phyloP scores from a whole-genome alignment of 352 stramenopile species.

The Pythium vanterpoolii region DNA sequence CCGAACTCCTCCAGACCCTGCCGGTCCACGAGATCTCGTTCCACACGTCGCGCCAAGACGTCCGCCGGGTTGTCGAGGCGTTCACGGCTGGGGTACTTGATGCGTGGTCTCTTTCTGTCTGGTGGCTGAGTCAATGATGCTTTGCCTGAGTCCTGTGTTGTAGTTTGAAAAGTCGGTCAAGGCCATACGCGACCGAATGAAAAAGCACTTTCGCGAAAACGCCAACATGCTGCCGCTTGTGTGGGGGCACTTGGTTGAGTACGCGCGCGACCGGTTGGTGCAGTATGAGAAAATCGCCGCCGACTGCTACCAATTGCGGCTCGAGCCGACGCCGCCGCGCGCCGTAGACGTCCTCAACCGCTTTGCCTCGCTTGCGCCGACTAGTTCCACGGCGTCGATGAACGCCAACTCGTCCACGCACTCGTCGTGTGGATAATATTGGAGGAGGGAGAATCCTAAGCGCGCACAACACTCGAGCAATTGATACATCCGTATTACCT shows the following conservation, averaged over 20 bases:
- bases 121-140: not conserved
- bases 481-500: too few relatives aligned
- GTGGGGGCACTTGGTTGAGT: constrained; percentile 55
- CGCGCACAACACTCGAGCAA: too few relatives aligned
- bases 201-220: constrained; percentile 62
- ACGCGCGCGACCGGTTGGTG: constrained; percentile 30
- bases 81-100: constrained; percentile 34
- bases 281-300: constrained; percentile 48
- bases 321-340: constrained; percentile 44
- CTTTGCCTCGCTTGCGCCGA: constrained; percentile 23
- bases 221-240: constrained; percentile 47
- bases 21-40: constrained; percentile 65
- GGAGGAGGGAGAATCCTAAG: too few relatives aligned
- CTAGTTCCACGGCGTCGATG: constrained; percentile 9
- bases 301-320: constrained; percentile 57
- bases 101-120: not conserved
- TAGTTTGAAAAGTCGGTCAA: constrained; percentile 72
- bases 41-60: constrained; percentile 56
- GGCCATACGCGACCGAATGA: constrained; percentile 66
- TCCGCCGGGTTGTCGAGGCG: constrained; percentile 46
- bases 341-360: constrained; percentile 45
- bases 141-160: not conserved
- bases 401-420: constrained; percentile 11
- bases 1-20: constrained; percentile 48
- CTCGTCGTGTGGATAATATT: constrained; percentile 8